Conservation (phyloP, 805 yeast genomes). For the Starmerella bacillaris region DNA sequence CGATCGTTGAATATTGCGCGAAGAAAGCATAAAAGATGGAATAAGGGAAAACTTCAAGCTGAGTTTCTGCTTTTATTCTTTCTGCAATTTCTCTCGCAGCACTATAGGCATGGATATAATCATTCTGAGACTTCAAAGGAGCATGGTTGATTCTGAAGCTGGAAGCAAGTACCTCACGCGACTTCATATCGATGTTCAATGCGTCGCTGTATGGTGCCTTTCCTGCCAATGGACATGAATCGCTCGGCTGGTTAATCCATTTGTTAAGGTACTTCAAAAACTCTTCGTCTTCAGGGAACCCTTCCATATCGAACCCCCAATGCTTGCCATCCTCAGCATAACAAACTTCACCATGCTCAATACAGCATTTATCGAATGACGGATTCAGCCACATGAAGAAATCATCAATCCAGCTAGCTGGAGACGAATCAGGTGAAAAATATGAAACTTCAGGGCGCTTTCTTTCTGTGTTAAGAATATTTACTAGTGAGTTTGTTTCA, state of each 20-base stretch:
- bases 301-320: conserved; percentile 49
- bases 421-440: conserved; percentile 45
- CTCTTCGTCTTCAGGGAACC: conserved; percentile 59
- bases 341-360: conserved; percentile 31
- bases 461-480: conserved; percentile 69
- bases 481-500: conserved; percentile 57
- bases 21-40: conserved; percentile 87
- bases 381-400: conserved; percentile 78
- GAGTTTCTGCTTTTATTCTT: conserved; percentile 27
- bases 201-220: conserved; percentile 71
- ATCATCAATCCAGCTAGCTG: conserved; percentile 88
- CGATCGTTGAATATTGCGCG: conserved; percentile 63
- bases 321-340: conserved; percentile 32
- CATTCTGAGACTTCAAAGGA: conserved; percentile 66
- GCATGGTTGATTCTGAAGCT: conserved; percentile 57
- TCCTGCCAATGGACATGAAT: conserved; percentile 89
- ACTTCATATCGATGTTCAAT: conserved; percentile 30
- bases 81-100: conserved; percentile 50
- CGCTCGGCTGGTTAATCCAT: conserved; percentile 69
- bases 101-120: conserved; percentile 63
- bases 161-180: conserved; percentile 10
- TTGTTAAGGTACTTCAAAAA: conserved; percentile 55
- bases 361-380: conserved; percentile 66
- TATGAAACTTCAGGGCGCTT: conserved; percentile 46
- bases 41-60: conserved; percentile 60